These are phyloP conservation scores for Trichoderma koningii DNA, from an alignment of 2,329 filamentous ascomycete genomes.

Conservation along the genomic window DNA sequence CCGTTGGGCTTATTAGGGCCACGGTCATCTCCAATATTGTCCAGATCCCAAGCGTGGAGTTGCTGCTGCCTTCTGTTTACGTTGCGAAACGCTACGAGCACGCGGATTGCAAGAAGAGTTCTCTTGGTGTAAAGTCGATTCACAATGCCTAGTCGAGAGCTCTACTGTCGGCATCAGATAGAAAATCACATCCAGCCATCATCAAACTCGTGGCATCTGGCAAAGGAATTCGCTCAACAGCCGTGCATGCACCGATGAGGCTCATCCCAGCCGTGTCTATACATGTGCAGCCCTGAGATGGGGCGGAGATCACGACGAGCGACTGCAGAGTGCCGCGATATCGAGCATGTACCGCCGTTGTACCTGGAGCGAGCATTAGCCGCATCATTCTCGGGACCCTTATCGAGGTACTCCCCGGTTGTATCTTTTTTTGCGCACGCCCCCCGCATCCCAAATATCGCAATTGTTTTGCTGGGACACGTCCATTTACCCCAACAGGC, in stretches of 20 bases:
- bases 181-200: not conserved
- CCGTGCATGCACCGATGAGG: not conserved
- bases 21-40: too few relatives aligned
- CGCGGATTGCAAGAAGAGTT: too few relatives aligned
- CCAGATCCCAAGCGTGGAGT: too few relatives aligned
- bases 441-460: constrained; percentile 12
- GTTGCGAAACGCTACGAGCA: too few relatives aligned
- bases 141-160: not conserved
- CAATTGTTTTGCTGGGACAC: constrained; percentile 36
- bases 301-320: constrained; percentile 15
- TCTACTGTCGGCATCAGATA: not conserved
- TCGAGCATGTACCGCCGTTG: constrained; percentile 10
- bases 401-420: not conserved
- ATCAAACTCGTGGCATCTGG: too few relatives aligned
- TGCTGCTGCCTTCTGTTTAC: too few relatives aligned
- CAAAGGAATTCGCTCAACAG: not conserved
- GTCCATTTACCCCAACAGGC: constrained; percentile 38
- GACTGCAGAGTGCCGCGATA: constrained; percentile 2
- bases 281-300: not conserved
- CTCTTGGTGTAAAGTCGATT: too few relatives aligned
- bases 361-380: constrained; percentile 24
- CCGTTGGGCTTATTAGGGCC: too few relatives aligned
- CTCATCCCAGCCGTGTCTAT: not conserved
- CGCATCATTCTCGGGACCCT: constrained; percentile 10
- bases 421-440: not conserved